Evolutionary conservation across 768 basidiomycete species (phyloP), one percentile per base, ranked within the genome.

Genomic region (Rhizopogon sp.): DNA sequence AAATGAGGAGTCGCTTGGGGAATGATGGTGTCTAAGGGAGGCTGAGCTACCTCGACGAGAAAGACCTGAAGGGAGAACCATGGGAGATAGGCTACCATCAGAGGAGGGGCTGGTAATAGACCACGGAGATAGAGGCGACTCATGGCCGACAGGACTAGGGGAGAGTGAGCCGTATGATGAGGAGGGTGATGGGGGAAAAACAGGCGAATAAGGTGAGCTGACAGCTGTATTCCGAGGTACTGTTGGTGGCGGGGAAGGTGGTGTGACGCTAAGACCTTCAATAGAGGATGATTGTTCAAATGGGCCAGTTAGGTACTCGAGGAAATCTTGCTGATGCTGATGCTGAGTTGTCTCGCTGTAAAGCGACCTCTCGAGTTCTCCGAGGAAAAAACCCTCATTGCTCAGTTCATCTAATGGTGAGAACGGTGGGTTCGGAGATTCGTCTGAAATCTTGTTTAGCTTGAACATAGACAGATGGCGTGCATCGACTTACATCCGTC

Each of bases 101-200:
- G 43, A 11, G 2, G 16, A 40, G 53, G 6, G 14, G 45, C 0
- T 31, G 40, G 13, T 64, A 60, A 13, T 67, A 2, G 69, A 66
- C 47, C 47, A 49, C 17, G 47, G 49, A 61, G 17, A 8, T 39
- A 13, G 5, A 62, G 5, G 10, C 60, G 63, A 29, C 51, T 56
- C 43, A 43, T 51, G 1, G 56, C n/a, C 1, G 62, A 37, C 3
- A 37, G 62, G 2, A 41, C 47, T 3, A 67, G 69, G 47, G 1
- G 68, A 70, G 7, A 63, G 20, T 3, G 67, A 67, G 13, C 56
- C 55, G 4, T 56, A 61, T 20, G 67, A 69, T 3, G 67, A 50
- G 0, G 69, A n/a, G 4, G 69, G 69, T 0, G 67, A 70, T 4
- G 62, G 65, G 4, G 37, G 25, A 31, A 16, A 49, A 16, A 49